These are phyloP conservation scores for Macrocybe gigantea DNA, from an alignment of 768 basidiomycete species.

Conservation along the genomic window DNA sequence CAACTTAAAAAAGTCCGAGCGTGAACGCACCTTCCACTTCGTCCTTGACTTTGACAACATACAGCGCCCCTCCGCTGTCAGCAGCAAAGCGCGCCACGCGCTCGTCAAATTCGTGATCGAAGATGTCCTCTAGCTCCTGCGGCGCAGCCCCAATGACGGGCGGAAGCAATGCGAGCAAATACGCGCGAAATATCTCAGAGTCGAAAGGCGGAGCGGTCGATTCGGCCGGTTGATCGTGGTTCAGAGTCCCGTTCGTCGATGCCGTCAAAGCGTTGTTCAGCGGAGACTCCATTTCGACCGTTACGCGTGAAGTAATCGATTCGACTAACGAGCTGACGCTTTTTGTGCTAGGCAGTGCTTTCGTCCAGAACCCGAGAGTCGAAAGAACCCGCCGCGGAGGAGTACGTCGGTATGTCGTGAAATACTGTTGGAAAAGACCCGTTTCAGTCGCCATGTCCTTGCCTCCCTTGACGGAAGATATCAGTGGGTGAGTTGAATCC, in stretches of 20 bases:
- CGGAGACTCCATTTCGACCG: slow-evolving; percentile 17
- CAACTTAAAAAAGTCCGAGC: not conserved
- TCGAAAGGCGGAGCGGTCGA: slow-evolving; percentile 46
- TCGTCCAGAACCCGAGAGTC: slow-evolving; percentile 11
- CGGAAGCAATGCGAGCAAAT: slow-evolving; percentile 69
- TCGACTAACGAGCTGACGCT: slow-evolving; percentile 8
- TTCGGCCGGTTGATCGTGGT: slow-evolving; percentile 19
- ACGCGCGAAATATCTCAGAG: slow-evolving; percentile 60
- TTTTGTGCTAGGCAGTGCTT: slow-evolving; percentile 5
- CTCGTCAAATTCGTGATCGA: slow-evolving; percentile 73
- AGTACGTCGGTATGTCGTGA: slow-evolving; percentile 19
- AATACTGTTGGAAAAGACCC: slow-evolving; percentile 20
- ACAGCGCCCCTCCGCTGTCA: slow-evolving; percentile 73
- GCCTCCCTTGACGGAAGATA: slow-evolving; percentile 1
- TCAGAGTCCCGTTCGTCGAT: slow-evolving; percentile 20
- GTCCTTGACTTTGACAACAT: slow-evolving; percentile 75
- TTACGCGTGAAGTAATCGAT: slow-evolving; percentile 9
- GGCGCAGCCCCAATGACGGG: slow-evolving; percentile 72
- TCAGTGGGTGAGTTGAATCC: too few relatives aligned
- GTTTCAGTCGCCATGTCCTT: slow-evolving; percentile 15
- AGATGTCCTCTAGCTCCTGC: slow-evolving; percentile 59
- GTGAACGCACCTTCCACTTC: slow-evolving; percentile 59
- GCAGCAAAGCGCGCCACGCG: slow-evolving; percentile 69
- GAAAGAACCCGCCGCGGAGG: slow-evolving; percentile 17
- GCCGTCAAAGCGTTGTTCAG: slow-evolving; percentile 9